phyloP scores from a whole-genome alignment of 805 yeast genomes.

The Wickerhamiella domercqiae region DNA sequence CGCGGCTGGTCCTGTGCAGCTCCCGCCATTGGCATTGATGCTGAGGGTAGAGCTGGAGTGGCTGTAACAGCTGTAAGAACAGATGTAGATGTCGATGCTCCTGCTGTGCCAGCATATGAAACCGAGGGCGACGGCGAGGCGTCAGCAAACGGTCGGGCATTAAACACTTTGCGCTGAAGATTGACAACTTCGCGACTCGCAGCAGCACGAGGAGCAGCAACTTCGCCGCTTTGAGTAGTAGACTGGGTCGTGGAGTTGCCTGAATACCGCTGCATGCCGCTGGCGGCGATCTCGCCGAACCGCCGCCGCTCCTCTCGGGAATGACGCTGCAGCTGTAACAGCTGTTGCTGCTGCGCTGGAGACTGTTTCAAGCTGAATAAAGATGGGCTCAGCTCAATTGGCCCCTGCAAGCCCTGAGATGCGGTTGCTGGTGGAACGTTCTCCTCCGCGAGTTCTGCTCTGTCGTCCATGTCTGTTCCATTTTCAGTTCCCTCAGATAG shows the following conservation, averaged over 20 bases:
- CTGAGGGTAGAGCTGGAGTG: conserved; percentile 4
- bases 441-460: no score
- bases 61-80: background rate
- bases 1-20: conserved; percentile 7
- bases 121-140: background rate
- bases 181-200: conserved; percentile 28
- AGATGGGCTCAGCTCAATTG: no score
- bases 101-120: background rate
- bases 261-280: conserved; percentile 38
- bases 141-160: conserved; percentile 3
- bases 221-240: conserved; percentile 18
- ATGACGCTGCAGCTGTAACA: background rate
- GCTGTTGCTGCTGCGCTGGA: background rate
- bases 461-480: no score
- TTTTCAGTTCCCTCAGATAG: background rate
- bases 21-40: conserved; percentile 17
- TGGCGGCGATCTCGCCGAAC: conserved; percentile 44
- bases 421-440: background rate
- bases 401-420: background rate
- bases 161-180: conserved; percentile 27
- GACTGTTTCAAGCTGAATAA: no score
- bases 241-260: conserved; percentile 23
- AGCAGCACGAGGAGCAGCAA: conserved; percentile 19
- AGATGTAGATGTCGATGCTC: background rate
- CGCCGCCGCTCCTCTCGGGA: conserved; percentile 4